phyloP scores from a whole-genome alignment of 495 filamentous ascomycete genomes.

The Chlorociboria aeruginascens region DNA sequence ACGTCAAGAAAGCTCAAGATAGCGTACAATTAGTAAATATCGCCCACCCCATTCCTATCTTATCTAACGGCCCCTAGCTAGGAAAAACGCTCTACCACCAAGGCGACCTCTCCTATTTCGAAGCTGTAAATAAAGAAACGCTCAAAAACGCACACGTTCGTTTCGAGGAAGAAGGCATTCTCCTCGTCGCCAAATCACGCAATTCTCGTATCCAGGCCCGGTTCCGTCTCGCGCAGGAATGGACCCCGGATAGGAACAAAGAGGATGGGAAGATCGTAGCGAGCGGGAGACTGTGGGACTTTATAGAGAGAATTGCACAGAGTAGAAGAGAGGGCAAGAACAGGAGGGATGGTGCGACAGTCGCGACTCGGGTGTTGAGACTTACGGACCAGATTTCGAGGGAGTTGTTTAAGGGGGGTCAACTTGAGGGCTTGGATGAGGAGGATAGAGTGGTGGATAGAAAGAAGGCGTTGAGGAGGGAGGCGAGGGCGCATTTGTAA shows the following conservation, averaged over 20 bases:
- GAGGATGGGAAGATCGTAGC: constrained; percentile 45
- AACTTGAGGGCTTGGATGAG: constrained; percentile 10
- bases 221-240: constrained; percentile 61
- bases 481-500: constrained; percentile 36
- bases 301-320: constrained; percentile 74
- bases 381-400: constrained; percentile 27
- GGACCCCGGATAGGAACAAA: constrained; percentile 57
- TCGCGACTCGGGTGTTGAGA: constrained; percentile 66
- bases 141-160: constrained; percentile 83
- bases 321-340: constrained; percentile 89
- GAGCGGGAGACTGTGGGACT: constrained; percentile 73
- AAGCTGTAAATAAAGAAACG: constrained; percentile 95
- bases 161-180: constrained; percentile 84
- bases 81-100: constrained; percentile 97
- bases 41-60: not conserved
- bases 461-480: constrained; percentile 28
- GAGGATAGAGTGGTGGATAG: constrained; percentile 13
- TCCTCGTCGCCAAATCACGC: constrained; percentile 55
- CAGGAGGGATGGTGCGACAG: constrained; percentile 78
- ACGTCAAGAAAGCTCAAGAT: constrained; percentile 64
- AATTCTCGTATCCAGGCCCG: constrained; percentile 42
- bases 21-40: constrained; percentile 64
- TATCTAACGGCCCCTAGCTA: constrained; percentile 39
- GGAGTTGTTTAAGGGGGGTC: constrained; percentile 34
- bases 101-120: constrained; percentile 91